These are phyloP conservation scores for Gossypium longicalyx DNA, from an alignment of 345 rosid genomes.

Conservation along the genomic window DNA sequence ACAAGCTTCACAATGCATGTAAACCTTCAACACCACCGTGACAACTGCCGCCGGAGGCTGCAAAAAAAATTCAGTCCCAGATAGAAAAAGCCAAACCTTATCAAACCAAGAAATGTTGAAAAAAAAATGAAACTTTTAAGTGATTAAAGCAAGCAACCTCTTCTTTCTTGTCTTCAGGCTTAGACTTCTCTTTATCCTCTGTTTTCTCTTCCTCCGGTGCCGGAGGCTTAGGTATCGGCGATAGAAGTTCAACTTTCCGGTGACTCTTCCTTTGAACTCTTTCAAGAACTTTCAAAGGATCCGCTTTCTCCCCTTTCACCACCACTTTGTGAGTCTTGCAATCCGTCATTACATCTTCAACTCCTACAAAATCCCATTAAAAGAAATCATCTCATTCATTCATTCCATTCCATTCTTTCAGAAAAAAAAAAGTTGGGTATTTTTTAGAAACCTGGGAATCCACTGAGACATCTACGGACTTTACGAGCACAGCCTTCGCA, in stretches of 20 bases:
- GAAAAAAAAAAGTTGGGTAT: background rate
- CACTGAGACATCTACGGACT: constrained; percentile 65
- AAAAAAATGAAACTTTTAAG: background rate
- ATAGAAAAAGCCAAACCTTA: background rate
- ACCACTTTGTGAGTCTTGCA: constrained; percentile 73
- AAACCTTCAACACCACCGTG: constrained; percentile 61
- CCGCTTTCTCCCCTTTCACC: constrained; percentile 91
- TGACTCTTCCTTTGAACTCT: constrained; percentile 83
- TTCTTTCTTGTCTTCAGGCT: constrained; percentile 63
- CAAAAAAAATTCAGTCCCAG: background rate
- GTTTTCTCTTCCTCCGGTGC: constrained; percentile 51
- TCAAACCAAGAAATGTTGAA: background rate
- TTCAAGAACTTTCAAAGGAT: constrained; percentile 73
- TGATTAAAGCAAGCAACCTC: constrained; percentile 40
- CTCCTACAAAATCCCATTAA: constrained; percentile 40
- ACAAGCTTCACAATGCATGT: constrained; percentile 98
- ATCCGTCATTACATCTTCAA: constrained; percentile 79
- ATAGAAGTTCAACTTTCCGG: constrained; percentile 74
- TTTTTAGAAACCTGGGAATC: constrained; percentile 53
- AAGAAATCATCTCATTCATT: background rate
- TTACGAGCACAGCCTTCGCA: constrained; percentile 97
- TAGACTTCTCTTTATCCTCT: constrained; percentile 46
- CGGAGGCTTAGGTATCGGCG: constrained; percentile 83
- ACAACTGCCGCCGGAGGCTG: constrained; percentile 52
- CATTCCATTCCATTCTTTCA: constrained; percentile 3